Base-by-base conservation (phyloP, 805 yeast genomes). In the Grigorovia yakushimaensis region DNA sequence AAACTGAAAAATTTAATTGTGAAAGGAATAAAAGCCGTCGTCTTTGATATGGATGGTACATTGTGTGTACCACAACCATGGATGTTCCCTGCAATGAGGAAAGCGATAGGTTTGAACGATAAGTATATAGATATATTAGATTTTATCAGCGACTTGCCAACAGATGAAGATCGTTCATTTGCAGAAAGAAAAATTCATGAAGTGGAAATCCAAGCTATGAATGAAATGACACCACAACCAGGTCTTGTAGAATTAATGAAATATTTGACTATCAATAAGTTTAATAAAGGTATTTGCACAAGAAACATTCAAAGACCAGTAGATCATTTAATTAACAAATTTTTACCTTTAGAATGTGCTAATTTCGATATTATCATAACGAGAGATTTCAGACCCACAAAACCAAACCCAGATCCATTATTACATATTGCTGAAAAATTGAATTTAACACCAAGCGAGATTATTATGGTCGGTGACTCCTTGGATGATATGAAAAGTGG, bases 11-110 rank as follows among this genome's bases (percentile, higher is more conserved):
- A 38, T 22, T 20, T 47, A 2, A 43, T 36, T 10, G 20, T 41
- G 9, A 41, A 42, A 19, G 18, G 27, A 7, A 59, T 79, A 40
- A 69, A 66, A 41, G 86, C 86, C 0, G 59, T 84, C 6, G 69
- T 84, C 1, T 84, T 84, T 58, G 91, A 84, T 56, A 83, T 84
- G 91, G 91, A 84, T 59, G 89, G 89, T 5, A 84, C 91, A 0
- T 58, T 84, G 47, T 79, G 84, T 52, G 65, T 75, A 13, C 87
- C 88, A 1, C 87, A 81, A 57, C 68, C 73, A 0, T 73, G 77
- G 77, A 73, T 73, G 77, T 73, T 73, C 54, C 62, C 61, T 11
- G 78, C 77, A 42, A 81, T 82, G 87, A 69, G 87, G 48, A 67
- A 70, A 19, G 80, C 80, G 0, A 64, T 82, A 21, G 78, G 80